These are phyloP conservation scores for Craterostigma plantagineum DNA, from an alignment of 257 asterid species.

Conservation along the genomic window DNA sequence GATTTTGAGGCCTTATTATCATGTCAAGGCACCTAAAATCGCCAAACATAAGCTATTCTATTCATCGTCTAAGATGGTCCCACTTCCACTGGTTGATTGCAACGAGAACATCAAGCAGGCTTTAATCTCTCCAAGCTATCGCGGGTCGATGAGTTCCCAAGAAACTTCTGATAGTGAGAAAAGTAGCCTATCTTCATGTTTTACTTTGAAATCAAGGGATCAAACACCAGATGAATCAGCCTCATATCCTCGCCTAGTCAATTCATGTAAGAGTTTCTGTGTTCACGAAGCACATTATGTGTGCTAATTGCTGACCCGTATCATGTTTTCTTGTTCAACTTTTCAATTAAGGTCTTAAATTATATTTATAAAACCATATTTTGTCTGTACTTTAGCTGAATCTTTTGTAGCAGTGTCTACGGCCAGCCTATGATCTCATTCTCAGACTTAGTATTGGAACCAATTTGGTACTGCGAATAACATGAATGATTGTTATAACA, in stretches of 20 bases:
- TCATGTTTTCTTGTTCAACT: neutral
- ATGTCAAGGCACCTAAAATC: slow-evolving; percentile 13
- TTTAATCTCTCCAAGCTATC: slow-evolving; percentile 15
- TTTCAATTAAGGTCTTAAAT: slow-evolving; percentile 1
- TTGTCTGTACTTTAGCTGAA: too few relatives aligned
- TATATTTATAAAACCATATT: too few relatives aligned
- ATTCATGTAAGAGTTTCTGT: slow-evolving; percentile 20
- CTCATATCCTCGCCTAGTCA: slow-evolving; percentile 13
- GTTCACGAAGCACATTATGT: too few relatives aligned
- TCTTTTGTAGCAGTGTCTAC: too few relatives aligned
- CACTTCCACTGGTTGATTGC: slow-evolving; percentile 11
- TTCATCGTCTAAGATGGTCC: slow-evolving; percentile 33
- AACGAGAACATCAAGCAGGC: slow-evolving; percentile 13
- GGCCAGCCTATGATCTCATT: too few relatives aligned
- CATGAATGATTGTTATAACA: too few relatives aligned
- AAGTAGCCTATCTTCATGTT: slow-evolving; percentile 7
- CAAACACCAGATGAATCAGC: slow-evolving; percentile 18
- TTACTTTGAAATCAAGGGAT: slow-evolving; percentile 15
- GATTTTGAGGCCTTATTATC: slow-evolving; percentile 25
- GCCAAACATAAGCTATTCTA: slow-evolving; percentile 25
- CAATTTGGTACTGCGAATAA: too few relatives aligned
- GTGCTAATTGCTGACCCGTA: neutral
- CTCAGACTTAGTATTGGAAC: too few relatives aligned
- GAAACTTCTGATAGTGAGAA: slow-evolving; percentile 20
- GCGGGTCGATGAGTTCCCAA: slow-evolving; percentile 15